Evolutionary conservation across 2,329 filamentous ascomycete species (phyloP).

Genomic region (Diaporthe sp.): DNA sequence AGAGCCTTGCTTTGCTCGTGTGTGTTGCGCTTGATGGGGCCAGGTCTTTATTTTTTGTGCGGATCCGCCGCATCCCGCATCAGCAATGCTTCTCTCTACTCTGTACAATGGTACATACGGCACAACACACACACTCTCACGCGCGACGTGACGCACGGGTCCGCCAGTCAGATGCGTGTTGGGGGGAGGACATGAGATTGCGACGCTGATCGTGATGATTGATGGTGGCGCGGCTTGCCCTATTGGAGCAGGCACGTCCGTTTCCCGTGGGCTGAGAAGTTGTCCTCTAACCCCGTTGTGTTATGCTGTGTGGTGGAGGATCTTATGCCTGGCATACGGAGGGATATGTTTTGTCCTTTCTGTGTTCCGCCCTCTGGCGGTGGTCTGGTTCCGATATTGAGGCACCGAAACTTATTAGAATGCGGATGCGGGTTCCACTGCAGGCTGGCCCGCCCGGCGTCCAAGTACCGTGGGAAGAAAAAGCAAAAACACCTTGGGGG

Average conservation of each 20-base stretch:
- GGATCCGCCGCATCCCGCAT: constrained; percentile 18
- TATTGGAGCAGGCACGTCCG: background rate
- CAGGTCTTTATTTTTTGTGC: background rate
- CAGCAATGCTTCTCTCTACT: background rate
- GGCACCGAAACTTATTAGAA: background rate
- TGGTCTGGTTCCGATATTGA: constrained; percentile 12
- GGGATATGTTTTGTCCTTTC: background rate
- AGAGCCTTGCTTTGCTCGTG: background rate
- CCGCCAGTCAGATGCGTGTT: constrained; percentile 13
- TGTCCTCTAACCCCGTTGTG: background rate
- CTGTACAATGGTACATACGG: background rate
- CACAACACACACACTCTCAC: too few relatives aligned
- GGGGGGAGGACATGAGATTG: background rate
- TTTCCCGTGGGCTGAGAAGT: background rate
- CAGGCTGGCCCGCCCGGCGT: constrained; percentile 8
- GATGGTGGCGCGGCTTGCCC: background rate
- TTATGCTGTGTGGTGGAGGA: background rate
- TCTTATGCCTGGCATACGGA: background rate
- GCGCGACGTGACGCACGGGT: background rate
- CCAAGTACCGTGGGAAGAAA: constrained; percentile 12
- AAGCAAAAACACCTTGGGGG: background rate
- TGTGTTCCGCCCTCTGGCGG: background rate
- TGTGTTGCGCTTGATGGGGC: background rate
- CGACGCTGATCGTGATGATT: constrained; percentile 26
- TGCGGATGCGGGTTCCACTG: constrained; percentile 27